These are phyloP conservation scores for Tolypocladium inflatum DNA, from an alignment of 2,329 filamentous ascomycete genomes.

Conservation along the genomic window DNA sequence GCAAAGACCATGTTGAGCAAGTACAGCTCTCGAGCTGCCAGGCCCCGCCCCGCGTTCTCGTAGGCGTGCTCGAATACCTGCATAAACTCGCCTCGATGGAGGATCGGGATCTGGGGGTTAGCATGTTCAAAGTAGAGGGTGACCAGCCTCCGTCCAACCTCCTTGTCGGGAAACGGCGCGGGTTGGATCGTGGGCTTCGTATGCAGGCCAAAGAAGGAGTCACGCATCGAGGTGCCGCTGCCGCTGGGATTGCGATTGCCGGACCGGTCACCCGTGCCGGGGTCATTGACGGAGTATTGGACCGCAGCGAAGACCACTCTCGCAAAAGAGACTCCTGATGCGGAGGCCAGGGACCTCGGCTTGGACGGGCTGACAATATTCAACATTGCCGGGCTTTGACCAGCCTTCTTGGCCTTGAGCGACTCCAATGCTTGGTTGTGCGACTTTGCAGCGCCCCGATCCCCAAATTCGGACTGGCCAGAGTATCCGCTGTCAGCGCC, in stretches of 20 bases:
- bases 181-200: conserved; percentile 81
- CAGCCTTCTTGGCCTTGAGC: conserved; percentile 24
- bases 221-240: conserved; percentile 72
- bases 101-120: conserved; percentile 88
- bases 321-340: conserved; percentile 88
- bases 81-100: conserved; percentile 86
- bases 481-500: conserved; percentile 23
- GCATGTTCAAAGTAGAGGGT: conserved; percentile 91
- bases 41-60: conserved; percentile 52
- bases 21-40: conserved; percentile 77
- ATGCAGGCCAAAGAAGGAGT: conserved; percentile 95
- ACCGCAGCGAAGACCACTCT: conserved; percentile 90
- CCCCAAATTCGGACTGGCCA: conserved; percentile 20
- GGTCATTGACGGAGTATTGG: conserved; percentile 56
- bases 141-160: conserved; percentile 63
- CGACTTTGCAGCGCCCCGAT: conserved; percentile 13
- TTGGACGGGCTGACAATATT: conserved; percentile 72
- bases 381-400: conserved; percentile 43
- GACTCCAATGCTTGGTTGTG: conserved; percentile 20
- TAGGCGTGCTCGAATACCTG: conserved; percentile 79
- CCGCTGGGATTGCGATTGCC: conserved; percentile 13
- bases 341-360: conserved; percentile 71
- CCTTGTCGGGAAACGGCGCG: conserved; percentile 71
- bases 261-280: conserved; percentile 28
- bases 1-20: conserved; percentile 95